Percentiles rank a stretch among this genome's conserved stretches.
These are phyloP conservation scores for Tetraselmis chui DNA, from an alignment of 139 green algal genomes.

Conservation along the genomic window DNA sequence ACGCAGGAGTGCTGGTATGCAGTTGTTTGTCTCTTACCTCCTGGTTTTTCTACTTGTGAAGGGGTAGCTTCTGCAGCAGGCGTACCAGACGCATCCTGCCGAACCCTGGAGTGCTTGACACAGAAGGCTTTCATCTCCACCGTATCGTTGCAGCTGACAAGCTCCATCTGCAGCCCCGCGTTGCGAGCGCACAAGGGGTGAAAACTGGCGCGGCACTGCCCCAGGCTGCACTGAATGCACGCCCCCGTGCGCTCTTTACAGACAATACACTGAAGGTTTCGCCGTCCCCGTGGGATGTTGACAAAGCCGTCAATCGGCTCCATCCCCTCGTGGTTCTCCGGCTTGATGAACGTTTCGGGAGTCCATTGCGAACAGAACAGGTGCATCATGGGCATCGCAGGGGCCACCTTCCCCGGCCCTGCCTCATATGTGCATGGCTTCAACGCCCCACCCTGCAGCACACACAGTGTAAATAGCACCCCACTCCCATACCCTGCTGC, in stretches of 20 bases:
- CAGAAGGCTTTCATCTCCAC: conserved; percentile 19
- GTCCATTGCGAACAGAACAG: conserved; percentile 40
- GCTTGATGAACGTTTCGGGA: conserved; percentile 34
- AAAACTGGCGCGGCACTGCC: conserved; percentile 24
- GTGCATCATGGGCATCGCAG: conserved; percentile 10
- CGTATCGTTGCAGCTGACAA: conserved; percentile 10
- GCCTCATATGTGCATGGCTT: conserved; percentile 18
- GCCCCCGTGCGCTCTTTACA: conserved; percentile 22
- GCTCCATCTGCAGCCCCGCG: conserved; percentile 24
- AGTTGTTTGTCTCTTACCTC: too few relatives aligned
- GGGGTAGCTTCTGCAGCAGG: too few relatives aligned
- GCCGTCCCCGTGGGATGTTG: conserved; percentile 16
- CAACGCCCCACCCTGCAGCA: conserved; percentile 15
- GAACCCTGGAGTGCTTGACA: conserved; percentile 1
- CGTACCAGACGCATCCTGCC: too few relatives aligned
- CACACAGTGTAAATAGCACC: too few relatives aligned
- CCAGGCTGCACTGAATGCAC: conserved; percentile 40
- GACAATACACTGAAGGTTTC: conserved; percentile 21
- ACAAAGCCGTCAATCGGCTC: conserved; percentile 28
- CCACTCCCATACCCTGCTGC: too few relatives aligned
- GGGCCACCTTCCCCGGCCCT: background rate
- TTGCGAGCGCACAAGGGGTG: conserved; percentile 30
- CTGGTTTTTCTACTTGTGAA: too few relatives aligned
- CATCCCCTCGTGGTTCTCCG: conserved; percentile 24
- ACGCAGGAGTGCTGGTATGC: too few relatives aligned